Evolutionary conservation across 2,329 filamentous ascomycete species (phyloP).

Genomic region (Botrytis tulipae): DNA sequence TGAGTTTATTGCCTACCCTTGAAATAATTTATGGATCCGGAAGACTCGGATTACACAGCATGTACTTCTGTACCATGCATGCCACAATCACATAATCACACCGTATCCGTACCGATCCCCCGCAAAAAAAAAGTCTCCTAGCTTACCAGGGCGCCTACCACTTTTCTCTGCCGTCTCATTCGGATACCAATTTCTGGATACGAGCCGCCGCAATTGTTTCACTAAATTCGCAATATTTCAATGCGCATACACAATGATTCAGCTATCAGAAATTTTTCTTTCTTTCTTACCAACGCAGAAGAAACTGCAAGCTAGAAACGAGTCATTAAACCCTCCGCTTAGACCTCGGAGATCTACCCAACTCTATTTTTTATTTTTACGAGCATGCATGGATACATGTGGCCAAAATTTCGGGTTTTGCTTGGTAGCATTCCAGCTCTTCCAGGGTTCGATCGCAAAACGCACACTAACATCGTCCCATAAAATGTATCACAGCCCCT

Average conservation of each 20-base stretch:
- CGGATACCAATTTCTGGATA: background rate
- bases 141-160: background rate
- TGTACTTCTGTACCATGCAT: background rate
- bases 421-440: background rate
- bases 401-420: background rate
- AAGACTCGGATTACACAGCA: slow-evolving; percentile 3
- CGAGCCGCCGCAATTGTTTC: background rate
- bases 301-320: background rate
- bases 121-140: slow-evolving; percentile 4
- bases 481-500: background rate
- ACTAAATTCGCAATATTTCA: no score
- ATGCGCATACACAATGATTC: background rate
- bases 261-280: no score
- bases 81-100: slow-evolving; percentile 7
- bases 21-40: background rate
- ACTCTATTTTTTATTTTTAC: background rate
- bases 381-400: background rate
- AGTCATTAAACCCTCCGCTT: background rate
- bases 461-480: background rate
- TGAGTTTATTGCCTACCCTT: background rate
- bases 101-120: background rate
- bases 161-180: background rate
- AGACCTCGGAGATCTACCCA: background rate
- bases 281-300: background rate
- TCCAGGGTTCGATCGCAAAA: background rate